Conservation (phyloP, 1,284 basidiomycete genomes). For the Ganoderma resinaceum region DNA sequence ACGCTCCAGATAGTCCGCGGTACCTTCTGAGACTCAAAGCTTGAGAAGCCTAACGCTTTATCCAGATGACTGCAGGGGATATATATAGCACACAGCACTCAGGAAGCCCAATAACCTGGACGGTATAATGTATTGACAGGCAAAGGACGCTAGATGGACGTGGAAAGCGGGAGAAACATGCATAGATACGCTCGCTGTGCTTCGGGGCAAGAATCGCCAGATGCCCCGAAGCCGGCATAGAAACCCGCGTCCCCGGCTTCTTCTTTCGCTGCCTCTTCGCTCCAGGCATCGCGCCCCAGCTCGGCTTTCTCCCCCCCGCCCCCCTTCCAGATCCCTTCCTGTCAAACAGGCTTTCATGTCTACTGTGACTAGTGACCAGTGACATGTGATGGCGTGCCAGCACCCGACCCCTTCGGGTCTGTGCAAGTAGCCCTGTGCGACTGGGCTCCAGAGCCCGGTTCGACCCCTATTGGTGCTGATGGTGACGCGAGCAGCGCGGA, state of each 20-base stretch:
- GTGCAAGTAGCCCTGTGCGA: no score
- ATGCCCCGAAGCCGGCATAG: not conserved
- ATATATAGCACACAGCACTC: not conserved
- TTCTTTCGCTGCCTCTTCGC: not conserved
- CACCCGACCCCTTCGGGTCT: not conserved
- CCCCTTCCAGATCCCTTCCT: not conserved
- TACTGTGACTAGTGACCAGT: not conserved
- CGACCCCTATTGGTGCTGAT: not conserved
- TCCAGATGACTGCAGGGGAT: not conserved
- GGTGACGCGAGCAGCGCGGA: not conserved
- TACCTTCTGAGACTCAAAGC: not conserved
- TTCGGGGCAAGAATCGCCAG: not conserved
- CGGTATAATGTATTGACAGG: not conserved
- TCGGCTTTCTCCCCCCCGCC: not conserved
- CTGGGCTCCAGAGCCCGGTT: not conserved
- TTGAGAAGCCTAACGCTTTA: not conserved
- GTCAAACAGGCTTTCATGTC: not conserved
- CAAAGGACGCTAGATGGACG: not conserved
- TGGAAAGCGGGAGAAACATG: not conserved
- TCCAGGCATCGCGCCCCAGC: not conserved
- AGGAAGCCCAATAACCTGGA: not conserved
- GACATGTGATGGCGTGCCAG: not conserved
- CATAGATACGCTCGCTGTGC: not conserved
- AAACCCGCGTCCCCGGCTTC: not conserved
- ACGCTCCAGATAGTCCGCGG: not conserved